Conservation (phyloP, 441 rosid genomes). For the Gossypium schwendimanii region DNA sequence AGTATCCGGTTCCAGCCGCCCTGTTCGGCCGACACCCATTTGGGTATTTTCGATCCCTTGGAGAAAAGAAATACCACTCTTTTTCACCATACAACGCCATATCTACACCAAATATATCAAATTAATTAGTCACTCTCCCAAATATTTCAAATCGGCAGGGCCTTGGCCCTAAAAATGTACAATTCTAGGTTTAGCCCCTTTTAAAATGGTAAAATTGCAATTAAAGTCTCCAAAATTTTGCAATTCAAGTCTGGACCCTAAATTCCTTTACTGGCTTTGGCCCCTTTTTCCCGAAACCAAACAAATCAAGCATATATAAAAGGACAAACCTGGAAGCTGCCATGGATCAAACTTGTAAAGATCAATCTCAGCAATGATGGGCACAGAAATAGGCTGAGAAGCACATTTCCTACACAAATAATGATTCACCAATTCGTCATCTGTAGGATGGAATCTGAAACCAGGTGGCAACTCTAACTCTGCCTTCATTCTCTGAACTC, state of each 20-base stretch:
- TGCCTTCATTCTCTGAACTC: conserved; percentile 31
- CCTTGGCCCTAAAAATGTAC: too few species aligned
- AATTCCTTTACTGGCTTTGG: too few species aligned
- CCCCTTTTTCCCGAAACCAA: background rate
- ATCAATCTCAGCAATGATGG: conserved; percentile 82
- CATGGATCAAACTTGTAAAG: conserved; percentile 89
- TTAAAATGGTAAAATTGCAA: too few species aligned
- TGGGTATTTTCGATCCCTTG: conserved; percentile 85
- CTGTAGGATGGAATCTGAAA: conserved; percentile 91
- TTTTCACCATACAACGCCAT: conserved; percentile 80
- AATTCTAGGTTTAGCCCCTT: too few species aligned
- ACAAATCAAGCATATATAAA: background rate
- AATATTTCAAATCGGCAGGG: background rate
- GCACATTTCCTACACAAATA: conserved; percentile 68
- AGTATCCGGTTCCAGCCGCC: conserved; percentile 82
- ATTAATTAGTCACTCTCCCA: background rate
- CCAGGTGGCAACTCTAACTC: conserved; percentile 70
- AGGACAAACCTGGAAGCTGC: conserved; percentile 71
- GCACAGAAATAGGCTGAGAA: conserved; percentile 49
- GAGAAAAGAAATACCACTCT: conserved; percentile 94
- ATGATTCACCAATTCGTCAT: conserved; percentile 83
- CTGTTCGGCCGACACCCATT: conserved; percentile 91
- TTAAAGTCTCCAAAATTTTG: too few species aligned
- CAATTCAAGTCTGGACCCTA: too few species aligned
- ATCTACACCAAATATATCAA: conserved; percentile 28